Evolutionary conservation across 176 grass and related monocot genomes (phyloP).

Genomic region (Oryza meridionalis): DNA sequence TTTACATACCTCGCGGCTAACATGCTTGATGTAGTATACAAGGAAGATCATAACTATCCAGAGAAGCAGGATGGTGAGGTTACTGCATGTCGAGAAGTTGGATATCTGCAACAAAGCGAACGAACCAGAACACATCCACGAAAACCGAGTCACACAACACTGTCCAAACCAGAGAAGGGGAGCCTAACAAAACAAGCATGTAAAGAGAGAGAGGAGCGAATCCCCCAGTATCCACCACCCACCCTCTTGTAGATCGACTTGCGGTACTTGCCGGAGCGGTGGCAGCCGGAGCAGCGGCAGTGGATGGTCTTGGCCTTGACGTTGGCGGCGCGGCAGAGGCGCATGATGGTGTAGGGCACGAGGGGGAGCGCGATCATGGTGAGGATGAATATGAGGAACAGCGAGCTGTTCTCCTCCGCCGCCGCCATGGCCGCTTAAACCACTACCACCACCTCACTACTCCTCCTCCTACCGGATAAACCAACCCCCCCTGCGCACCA

Average conservation of each 20-base stretch:
- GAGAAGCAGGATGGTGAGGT: slow-evolving; percentile 81
- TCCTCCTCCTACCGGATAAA: background rate
- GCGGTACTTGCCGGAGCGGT: slow-evolving; percentile 84
- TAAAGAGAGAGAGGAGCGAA: background rate
- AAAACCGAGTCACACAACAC: background rate
- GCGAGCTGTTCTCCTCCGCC: slow-evolving; percentile 89
- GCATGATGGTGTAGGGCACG: slow-evolving; percentile 83
- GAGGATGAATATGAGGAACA: slow-evolving; percentile 94
- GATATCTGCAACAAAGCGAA: slow-evolving; percentile 65
- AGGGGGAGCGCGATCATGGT: slow-evolving; percentile 97
- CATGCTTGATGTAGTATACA: slow-evolving; percentile 94
- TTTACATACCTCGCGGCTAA: slow-evolving; percentile 76
- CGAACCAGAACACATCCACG: background rate
- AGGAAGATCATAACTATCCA: slow-evolving; percentile 90
- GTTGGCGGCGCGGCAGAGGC: slow-evolving; percentile 59
- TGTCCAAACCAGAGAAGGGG: background rate
- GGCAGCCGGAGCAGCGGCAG: slow-evolving; percentile 83
- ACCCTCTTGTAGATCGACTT: slow-evolving; percentile 98
- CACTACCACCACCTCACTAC: background rate
- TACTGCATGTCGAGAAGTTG: slow-evolving; percentile 94
- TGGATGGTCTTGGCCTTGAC: slow-evolving; percentile 90
- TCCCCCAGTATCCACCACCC: background rate
- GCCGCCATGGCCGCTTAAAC: slow-evolving; percentile 59
- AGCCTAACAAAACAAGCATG: background rate
- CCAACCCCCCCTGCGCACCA: background rate